Base-by-base conservation (phyloP, 176 grass and related monocot species). In the Aechmea fasciata region DNA sequence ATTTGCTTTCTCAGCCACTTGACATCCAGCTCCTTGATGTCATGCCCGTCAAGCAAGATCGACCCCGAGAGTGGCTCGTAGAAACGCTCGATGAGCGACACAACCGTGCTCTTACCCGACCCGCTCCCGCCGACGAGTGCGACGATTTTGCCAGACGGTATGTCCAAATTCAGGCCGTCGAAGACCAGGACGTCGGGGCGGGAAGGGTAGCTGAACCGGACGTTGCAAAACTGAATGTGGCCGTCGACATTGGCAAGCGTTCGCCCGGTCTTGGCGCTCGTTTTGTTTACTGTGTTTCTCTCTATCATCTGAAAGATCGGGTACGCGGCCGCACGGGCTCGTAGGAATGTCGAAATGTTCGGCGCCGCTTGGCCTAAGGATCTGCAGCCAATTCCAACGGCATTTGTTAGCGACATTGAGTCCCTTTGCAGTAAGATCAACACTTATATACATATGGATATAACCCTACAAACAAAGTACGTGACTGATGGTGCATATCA, bases 221-320 rank as follows among this genome's bases (percentile, higher is more conserved):
- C 87, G 50, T 80, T 10, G 24, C 51, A 59, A 75, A 97, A 97
- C 50, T 87, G 55, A 74, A 97, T 93, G 80, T 77, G 82, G 1
- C 94, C 94, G 69, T 97, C 52, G 3, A 97, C 84, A 3, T 10
- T 26, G 54, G 73, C 62, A 19, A 97, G 82, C 57, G 71, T 81
- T 52, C 72, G 74, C 2, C 89, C 94, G 0, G 84, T 68, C 71
- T 64, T 77, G 57, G 74, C 51, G 69, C 89, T 97, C 50, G 71
- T 64, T 71, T 69, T 87, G 79, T 77, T 87, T 54, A 84, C 66
- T 1, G 82, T 87, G 71, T 69, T 92, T 52, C 94, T 85, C 87
- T 97, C 87, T 68, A 97, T 97, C 94, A 97, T 92, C 82, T 97
- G 63, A 76, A 97, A 97, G 71, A 97, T 97, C 1, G 94, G 87